A percentile compares a stretch with the other conserved stretches of the same genome.
phyloP scores from a whole-genome alignment of 2,329 filamentous ascomycete species.

The Aureobasidium subglaciale region DNA sequence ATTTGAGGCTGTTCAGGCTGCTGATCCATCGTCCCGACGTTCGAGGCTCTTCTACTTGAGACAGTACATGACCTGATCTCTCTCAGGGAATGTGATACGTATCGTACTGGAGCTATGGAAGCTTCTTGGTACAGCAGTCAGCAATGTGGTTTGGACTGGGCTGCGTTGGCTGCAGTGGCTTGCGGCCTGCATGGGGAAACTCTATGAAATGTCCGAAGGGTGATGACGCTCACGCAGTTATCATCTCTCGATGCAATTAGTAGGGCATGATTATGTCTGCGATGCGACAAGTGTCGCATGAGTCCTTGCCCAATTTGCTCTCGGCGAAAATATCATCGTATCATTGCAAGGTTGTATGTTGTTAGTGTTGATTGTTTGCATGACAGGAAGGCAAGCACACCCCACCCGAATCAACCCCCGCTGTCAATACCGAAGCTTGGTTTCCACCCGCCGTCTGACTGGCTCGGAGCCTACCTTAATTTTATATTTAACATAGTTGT shows the following conservation, averaged over 20 bases:
- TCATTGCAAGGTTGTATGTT: conserved; percentile 1
- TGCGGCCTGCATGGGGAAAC: conserved; percentile 10
- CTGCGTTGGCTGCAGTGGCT: conserved; percentile 1
- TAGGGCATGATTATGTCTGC: not conserved
- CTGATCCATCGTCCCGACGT: not conserved
- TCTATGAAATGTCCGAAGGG: conserved; percentile 6
- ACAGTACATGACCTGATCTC: not conserved
- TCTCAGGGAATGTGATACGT: not conserved
- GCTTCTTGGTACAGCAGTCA: not conserved
- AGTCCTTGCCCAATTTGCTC: not conserved
- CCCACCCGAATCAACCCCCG: too few species aligned
- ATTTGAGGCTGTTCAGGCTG: not conserved
- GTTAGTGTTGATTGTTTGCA: not conserved
- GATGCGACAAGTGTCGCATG: not conserved
- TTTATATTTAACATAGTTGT: not conserved
- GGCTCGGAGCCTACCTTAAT: conserved; percentile 8
- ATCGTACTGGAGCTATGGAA: not conserved
- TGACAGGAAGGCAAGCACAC: too few species aligned
- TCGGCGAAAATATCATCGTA: not conserved
- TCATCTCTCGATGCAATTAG: not conserved
- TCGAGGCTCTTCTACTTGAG: not conserved
- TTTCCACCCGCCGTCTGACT: not conserved
- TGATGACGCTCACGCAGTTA: conserved; percentile 8
- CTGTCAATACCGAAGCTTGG: conserved; percentile 9
- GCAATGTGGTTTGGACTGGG: not conserved